Evolutionary conservation across 257 asterid genomes (phyloP).

Genomic region (Solanum chilense): DNA sequence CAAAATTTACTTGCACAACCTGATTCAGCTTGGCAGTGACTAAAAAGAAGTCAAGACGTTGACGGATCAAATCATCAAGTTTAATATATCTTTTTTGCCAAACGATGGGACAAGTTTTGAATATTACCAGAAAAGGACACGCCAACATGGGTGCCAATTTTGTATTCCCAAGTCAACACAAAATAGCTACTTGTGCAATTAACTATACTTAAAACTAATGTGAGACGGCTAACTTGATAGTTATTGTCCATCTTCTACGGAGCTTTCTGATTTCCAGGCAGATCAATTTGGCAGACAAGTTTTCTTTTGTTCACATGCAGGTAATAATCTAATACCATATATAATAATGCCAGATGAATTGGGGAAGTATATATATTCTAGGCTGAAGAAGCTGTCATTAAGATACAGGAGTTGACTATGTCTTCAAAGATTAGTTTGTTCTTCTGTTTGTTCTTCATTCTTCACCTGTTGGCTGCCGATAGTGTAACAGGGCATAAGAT

Average conservation of each 20-base stretch:
- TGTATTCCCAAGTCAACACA: background rate
- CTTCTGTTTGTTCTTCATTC: conserved; percentile 11
- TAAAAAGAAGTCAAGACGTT: background rate
- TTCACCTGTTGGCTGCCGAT: background rate
- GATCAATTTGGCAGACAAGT: background rate
- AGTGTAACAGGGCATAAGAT: background rate
- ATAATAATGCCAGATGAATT: background rate
- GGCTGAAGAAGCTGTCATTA: background rate
- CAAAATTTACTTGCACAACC: background rate
- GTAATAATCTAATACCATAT: background rate
- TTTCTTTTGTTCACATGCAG: background rate
- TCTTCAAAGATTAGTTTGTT: conserved; percentile 11
- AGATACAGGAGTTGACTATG: background rate
- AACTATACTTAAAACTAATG: background rate
- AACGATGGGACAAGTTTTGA: background rate
- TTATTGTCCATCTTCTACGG: background rate
- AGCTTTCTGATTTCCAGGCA: background rate
- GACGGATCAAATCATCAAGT: background rate
- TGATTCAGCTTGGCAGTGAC: background rate
- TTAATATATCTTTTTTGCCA: background rate
- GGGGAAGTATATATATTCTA: background rate
- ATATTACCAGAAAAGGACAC: background rate
- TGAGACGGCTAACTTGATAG: background rate
- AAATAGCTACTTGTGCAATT: background rate
- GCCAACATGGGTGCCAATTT: background rate